Evolutionary conservation across 768 basidiomycete genomes (phyloP).

Genomic region (Fomitopsis pulvina): DNA sequence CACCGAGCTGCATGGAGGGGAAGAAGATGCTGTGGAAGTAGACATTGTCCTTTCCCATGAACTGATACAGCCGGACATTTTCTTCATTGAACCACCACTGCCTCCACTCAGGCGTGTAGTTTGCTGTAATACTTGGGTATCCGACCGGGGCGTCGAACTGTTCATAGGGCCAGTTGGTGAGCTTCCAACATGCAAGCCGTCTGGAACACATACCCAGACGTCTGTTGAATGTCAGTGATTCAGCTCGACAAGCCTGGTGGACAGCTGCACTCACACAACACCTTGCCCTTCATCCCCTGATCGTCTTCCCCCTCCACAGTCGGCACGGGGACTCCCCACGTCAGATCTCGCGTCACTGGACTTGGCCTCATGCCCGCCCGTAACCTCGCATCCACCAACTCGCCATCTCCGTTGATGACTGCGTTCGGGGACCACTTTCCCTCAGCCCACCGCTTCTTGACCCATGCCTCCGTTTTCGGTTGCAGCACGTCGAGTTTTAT

Average conservation of each 20-base stretch:
- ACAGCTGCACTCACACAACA: constrained; percentile 67
- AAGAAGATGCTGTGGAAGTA: constrained; percentile 98
- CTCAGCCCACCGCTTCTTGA: constrained; percentile 65
- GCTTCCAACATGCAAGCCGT: neutral
- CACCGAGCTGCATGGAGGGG: constrained; percentile 84
- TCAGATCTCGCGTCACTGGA: constrained; percentile 88
- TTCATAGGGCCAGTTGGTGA: too few species aligned
- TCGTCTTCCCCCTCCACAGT: constrained; percentile 62
- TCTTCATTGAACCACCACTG: constrained; percentile 95
- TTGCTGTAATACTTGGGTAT: constrained; percentile 95
- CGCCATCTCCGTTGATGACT: constrained; percentile 83
- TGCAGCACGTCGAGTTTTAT: constrained; percentile 81
- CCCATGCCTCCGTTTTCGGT: constrained; percentile 80
- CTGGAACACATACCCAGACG: constrained; percentile 65
- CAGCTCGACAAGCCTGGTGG: too few species aligned
- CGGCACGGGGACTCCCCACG: constrained; percentile 96
- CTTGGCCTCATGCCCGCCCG: constrained; percentile 82
- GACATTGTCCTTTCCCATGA: constrained; percentile 99
- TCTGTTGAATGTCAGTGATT: constrained; percentile 37
- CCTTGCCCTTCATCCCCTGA: constrained; percentile 86
- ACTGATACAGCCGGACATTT: constrained; percentile 89
- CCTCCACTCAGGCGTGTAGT: constrained; percentile 91
- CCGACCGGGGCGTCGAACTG: constrained; percentile 97
- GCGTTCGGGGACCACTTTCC: constrained; percentile 94
- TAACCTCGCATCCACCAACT: constrained; percentile 84